Conservation (phyloP, 352 stramenopile genomes). For the Globisporangium cylindrosporum region DNA sequence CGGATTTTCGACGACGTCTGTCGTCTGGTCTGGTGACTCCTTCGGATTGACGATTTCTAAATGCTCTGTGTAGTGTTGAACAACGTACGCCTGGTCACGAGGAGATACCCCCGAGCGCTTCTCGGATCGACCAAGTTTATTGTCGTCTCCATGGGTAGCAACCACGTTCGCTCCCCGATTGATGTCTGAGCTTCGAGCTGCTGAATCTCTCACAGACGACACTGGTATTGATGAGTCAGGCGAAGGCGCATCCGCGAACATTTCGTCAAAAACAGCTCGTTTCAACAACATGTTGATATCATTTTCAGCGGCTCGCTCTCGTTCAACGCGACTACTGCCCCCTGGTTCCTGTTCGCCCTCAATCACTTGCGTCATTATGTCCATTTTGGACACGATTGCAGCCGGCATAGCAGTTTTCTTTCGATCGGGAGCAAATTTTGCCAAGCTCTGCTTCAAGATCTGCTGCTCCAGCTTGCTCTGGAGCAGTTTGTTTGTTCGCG, state of each 20-base stretch:
- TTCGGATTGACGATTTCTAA: neutral
- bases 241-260: neutral
- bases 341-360: neutral
- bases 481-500: constrained; percentile 59
- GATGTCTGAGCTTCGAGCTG: neutral
- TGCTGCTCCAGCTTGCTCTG: constrained; percentile 62
- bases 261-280: constrained; percentile 2
- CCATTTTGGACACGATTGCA: constrained; percentile 2
- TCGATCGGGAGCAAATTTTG: constrained; percentile 25
- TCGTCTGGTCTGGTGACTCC: neutral
- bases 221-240: neutral
- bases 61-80: neutral
- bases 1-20: constrained; percentile 1
- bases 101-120: neutral
- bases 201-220: neutral
- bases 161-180: neutral
- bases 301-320: neutral
- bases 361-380: neutral
- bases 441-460: constrained; percentile 57
- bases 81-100: neutral
- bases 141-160: neutral
- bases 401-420: constrained; percentile 14
- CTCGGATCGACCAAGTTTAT: neutral
- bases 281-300: constrained; percentile 2
- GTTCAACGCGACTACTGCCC: neutral